Evolutionary conservation across 2,329 filamentous ascomycete genomes (phyloP).

Genomic region (Calonectria leucothoes): DNA sequence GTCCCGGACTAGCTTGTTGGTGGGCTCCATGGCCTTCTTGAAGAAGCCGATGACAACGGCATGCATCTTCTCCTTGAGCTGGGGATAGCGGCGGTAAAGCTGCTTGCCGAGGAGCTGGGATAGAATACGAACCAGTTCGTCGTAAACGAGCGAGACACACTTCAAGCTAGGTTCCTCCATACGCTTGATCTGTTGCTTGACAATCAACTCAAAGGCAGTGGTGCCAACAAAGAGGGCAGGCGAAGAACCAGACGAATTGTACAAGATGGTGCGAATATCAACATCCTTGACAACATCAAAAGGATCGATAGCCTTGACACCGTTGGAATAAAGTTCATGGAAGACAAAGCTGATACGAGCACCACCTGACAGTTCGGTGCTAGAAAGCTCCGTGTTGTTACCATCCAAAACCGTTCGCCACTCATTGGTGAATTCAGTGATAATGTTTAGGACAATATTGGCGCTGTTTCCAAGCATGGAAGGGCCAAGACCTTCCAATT

Average conservation of each 20-base stretch:
- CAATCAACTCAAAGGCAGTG: constrained; percentile 97
- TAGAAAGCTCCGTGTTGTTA: constrained; percentile 96
- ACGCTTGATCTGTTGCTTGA: constrained; percentile 98
- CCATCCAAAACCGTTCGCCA: constrained; percentile 96
- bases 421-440: constrained; percentile 98
- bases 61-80: constrained; percentile 96
- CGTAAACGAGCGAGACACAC: constrained; percentile 96
- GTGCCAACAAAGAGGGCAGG: constrained; percentile 97
- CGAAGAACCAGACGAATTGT: constrained; percentile 99
- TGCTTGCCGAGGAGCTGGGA: constrained; percentile 89
- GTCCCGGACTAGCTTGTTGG: constrained; percentile 95
- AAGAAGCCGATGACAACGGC: constrained; percentile 92
- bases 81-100: constrained; percentile 92
- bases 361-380: constrained; percentile 92
- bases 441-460: constrained; percentile 98
- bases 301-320: constrained; percentile 96
- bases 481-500: constrained; percentile 86
- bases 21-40: constrained; percentile 98
- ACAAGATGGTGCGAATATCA: constrained; percentile 95
- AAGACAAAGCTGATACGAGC: constrained; percentile 99
- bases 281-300: constrained; percentile 98
- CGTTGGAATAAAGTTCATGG: constrained; percentile 97
- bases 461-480: constrained; percentile 96
- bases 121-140: constrained; percentile 95
- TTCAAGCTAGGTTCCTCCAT: constrained; percentile 96